Base-by-base conservation (phyloP, 78 protist genomes). In the Paulinella micropora region DNA sequence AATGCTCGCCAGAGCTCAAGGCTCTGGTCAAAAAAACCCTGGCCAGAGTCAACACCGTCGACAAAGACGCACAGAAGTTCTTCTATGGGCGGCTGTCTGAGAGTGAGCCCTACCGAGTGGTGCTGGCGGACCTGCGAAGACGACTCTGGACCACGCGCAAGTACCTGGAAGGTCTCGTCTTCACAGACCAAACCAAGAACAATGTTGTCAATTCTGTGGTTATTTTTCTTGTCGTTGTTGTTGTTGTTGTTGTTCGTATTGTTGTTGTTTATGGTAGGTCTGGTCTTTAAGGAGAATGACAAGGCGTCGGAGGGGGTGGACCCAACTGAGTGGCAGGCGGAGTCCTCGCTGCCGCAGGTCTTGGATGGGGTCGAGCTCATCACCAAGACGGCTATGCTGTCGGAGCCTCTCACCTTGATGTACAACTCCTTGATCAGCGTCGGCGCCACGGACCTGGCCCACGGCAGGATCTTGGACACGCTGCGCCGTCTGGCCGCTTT, bases 101-200 rank as follows among this genome's bases (percentile, higher is more conserved):
- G 28, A 89, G 51, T 34, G 95, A 93, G 81, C 92, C 90, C 35
- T 93, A 92, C 83, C 93, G 95, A 64, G 51, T 89, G 3, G 38
- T 90, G 1, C 40, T 93, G 51, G 86, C 89, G 0, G 90, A 40
- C 9, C 29, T 93, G 3, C 90, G 95, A 51, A 93, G 90, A 29
- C 90, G 89, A n/a, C 87, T 93, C 89, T 41, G 73, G 37, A 15
- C 39, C 38, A 92, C 94, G 37, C 86, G 87, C n/a, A 69, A 73
- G 37, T 40, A 84, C 32, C 86, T 87, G 79, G 95, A 93, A 35
- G 92, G 90, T 34, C 41, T 86, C 29, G 1, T 9, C 79, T 67
- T 26, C n/a, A 2, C 79, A 3, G 35, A 3, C 67, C 31, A 3
- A 41, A 3, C 3, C 67, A 6, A 3, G 6, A 3, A 6, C 67